Evolutionary conservation across 352 stramenopile species (phyloP), one percentile per base, ranked within the genome.

Genomic region (Globisporangium acanthophoron): DNA sequence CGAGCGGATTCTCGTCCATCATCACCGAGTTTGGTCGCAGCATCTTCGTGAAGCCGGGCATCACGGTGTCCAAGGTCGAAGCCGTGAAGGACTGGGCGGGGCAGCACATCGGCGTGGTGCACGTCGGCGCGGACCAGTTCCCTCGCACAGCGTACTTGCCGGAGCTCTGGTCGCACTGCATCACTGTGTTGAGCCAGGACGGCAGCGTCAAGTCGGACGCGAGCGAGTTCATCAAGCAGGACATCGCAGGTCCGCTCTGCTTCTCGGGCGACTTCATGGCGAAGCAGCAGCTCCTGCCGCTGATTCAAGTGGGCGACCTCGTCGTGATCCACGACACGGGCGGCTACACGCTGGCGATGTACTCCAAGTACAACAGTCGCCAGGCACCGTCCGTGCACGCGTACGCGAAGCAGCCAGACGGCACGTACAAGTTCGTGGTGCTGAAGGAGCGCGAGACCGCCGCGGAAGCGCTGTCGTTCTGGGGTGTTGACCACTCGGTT

Each of bases 11-110:
- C 59, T 67, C 73, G 33, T 76, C 66, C 24, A 90, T 98, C 54
- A 86, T 98, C 59, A 98, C 92, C 16, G 92, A 98, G 71, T 98
- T 98, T 47, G 92, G 92, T 33, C 74, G 85, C 53, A 79, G 75
- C 46, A 64, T 97, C 47, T 90, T 96, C 51, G 78, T 88, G 18
- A 98, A 97, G 66, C 78, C 74, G 15, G 90, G 85, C 21, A 70
- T 96, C 41, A 88, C 88, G 0, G 88, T 95, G 11, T 90, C 83
- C 47, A 84, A 85, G 47, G 86, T 98, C 12, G 90, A 98, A 51
- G 90, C 88, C 5, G 66, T 96, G 45, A 97, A 97, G 60, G 70
- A 91, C 56, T 92, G 85, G 80, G 75, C 71, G 12, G 78, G 73
- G 6, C 74, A 90, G 65, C 71, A 79, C 48, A 96, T 93, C 40